phyloP scores from a whole-genome alignment of 2,329 filamentous ascomycete species.

The Rasamsonia emersonii region DNA sequence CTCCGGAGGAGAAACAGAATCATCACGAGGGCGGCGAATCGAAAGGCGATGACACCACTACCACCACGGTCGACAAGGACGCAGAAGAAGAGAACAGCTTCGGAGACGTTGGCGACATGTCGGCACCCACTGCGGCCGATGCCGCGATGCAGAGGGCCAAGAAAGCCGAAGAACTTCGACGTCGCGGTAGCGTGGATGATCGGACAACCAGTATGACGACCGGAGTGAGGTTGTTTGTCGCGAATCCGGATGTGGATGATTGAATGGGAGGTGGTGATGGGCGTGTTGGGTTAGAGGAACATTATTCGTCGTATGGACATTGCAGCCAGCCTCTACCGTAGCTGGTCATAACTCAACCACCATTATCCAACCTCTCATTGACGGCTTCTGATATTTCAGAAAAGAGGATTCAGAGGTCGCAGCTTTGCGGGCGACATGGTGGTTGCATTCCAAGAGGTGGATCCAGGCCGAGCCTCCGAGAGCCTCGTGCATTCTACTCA shows the following conservation, averaged over 20 bases:
- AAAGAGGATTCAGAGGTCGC: too few species aligned
- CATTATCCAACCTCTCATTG: too few species aligned
- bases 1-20: conserved; percentile 18
- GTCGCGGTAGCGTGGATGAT: conserved; percentile 42
- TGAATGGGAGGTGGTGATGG: neutral
- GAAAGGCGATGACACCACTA: conserved; percentile 20
- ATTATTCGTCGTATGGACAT: too few species aligned
- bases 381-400: too few species aligned
- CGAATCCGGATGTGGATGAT: conserved; percentile 38
- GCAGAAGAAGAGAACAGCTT: conserved; percentile 45
- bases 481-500: too few species aligned
- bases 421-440: too few species aligned
- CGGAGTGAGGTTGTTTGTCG: conserved; percentile 38
- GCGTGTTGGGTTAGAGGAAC: neutral
- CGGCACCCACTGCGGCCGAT: conserved; percentile 33
- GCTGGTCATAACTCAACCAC: too few species aligned
- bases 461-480: too few species aligned
- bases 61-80: conserved; percentile 18
- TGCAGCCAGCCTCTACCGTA: too few species aligned
- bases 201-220: conserved; percentile 39
- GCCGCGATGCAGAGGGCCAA: conserved; percentile 31
- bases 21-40: too few species aligned
- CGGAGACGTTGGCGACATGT: conserved; percentile 45
- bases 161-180: conserved; percentile 36
- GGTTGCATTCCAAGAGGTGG: too few species aligned